Evolutionary conservation across 495 filamentous ascomycete genomes (phyloP).

Genomic region (Ramalina peruviana): DNA sequence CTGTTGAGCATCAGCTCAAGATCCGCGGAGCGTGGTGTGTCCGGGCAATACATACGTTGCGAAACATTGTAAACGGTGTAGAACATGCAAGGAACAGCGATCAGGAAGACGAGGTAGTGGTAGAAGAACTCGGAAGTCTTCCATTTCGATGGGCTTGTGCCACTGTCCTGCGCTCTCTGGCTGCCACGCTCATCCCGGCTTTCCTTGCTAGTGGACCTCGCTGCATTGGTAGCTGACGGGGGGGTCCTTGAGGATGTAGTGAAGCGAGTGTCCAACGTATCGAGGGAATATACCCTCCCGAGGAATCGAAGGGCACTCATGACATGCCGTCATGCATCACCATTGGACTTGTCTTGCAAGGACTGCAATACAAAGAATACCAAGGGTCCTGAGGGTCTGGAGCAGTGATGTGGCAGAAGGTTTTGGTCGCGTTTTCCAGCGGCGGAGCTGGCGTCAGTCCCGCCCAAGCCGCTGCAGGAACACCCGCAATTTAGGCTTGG

Average conservation of each 20-base stretch:
- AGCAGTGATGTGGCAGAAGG: too few species aligned
- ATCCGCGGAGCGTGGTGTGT: neutral
- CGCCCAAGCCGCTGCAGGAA: conserved; percentile 9
- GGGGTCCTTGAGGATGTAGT: conserved; percentile 56
- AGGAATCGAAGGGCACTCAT: conserved; percentile 32
- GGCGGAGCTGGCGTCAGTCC: too few species aligned
- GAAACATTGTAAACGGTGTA: conserved; percentile 75
- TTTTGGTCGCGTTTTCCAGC: neutral
- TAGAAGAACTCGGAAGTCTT: conserved; percentile 71
- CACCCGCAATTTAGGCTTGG: neutral
- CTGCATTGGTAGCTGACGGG: conserved; percentile 9
- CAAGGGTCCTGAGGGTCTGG: too few species aligned
- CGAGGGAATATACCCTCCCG: conserved; percentile 59
- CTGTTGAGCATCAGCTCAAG: conserved; percentile 29
- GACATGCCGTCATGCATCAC: conserved; percentile 11
- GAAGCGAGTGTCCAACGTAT: conserved; percentile 89
- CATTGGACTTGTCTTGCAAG: too few species aligned
- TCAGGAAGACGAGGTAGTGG: conserved; percentile 59
- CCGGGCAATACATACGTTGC: conserved; percentile 43
- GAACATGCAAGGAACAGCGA: conserved; percentile 77
- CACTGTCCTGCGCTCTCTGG: conserved; percentile 31
- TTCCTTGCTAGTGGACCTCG: conserved; percentile 5
- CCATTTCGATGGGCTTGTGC: conserved; percentile 54
- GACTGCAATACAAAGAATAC: too few species aligned
- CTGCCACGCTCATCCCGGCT: conserved; percentile 5